Conservation (phyloP, 176 grass and related monocot genomes). For the Juncus effusus region DNA sequence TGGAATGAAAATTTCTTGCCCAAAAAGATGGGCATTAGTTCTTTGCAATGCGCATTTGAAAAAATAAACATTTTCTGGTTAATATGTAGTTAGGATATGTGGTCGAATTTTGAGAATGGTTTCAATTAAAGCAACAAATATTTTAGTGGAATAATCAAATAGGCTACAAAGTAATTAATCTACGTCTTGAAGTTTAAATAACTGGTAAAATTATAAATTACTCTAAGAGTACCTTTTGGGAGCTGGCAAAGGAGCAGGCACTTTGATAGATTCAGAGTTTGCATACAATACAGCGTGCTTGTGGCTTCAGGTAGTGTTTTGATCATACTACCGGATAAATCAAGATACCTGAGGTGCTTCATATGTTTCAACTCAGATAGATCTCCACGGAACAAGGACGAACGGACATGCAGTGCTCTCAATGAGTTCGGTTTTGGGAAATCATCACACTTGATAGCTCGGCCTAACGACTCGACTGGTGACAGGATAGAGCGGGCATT, state of each 20-base stretch:
- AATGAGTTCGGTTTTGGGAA: neutral
- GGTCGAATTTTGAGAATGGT: too few species aligned
- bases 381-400: neutral
- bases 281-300: neutral
- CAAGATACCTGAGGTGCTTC: conserved; percentile 16
- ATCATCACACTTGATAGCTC: neutral
- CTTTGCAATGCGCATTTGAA: too few species aligned
- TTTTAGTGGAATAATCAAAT: too few species aligned
- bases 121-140: too few species aligned
- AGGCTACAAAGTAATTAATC: too few species aligned
- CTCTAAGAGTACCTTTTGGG: neutral
- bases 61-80: too few species aligned
- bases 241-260: neutral
- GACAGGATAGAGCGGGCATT: neutral
- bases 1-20: too few species aligned
- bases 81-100: too few species aligned
- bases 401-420: neutral
- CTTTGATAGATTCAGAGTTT: conserved; percentile 5
- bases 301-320: neutral
- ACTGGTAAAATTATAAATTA: too few species aligned
- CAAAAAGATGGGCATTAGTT: too few species aligned
- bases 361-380: neutral
- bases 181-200: too few species aligned
- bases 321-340: conserved; percentile 15
- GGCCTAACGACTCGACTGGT: neutral